Evolutionary conservation across 2,329 filamentous ascomycete species (phyloP).

Genomic region (Davidsoniella virescens): DNA sequence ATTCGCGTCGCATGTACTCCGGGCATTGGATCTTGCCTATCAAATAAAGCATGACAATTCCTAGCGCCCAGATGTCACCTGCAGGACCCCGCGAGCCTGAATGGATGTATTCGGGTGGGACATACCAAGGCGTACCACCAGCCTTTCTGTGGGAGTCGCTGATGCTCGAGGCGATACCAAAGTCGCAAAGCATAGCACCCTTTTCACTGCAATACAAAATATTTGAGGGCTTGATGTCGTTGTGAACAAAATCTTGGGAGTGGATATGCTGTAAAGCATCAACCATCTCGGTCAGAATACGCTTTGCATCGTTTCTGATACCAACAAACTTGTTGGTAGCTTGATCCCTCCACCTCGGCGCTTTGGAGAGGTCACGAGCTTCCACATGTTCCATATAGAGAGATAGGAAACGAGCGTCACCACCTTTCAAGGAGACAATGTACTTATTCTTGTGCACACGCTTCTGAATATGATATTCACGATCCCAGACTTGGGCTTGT

Average conservation of each 20-base stretch:
- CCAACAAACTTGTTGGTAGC: constrained; percentile 34
- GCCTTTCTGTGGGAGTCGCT: constrained; percentile 27
- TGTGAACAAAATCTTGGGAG: constrained; percentile 36
- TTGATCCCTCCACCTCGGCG: constrained; percentile 32
- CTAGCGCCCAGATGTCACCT: constrained; percentile 44
- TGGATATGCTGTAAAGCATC: constrained; percentile 41
- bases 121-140: constrained; percentile 45
- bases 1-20: constrained; percentile 19
- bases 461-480: constrained; percentile 40
- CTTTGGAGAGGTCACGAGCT: constrained; percentile 35
- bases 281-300: constrained; percentile 38
- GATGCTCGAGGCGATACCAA: constrained; percentile 36
- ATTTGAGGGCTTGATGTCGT: constrained; percentile 47
- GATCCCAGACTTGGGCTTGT: constrained; percentile 43
- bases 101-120: constrained; percentile 44
- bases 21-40: constrained; percentile 39
- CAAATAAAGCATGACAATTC: constrained; percentile 44
- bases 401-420: constrained; percentile 42
- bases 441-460: constrained; percentile 35
- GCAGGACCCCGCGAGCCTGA: constrained; percentile 35
- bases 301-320: constrained; percentile 29
- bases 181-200: constrained; percentile 44
- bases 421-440: constrained; percentile 41
- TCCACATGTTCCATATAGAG: constrained; percentile 47
- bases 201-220: constrained; percentile 42